Evolutionary conservation across 108 stramenopile genomes (phyloP), one percentile per base, ranked within the genome.

Genomic region (Nannochloropsis salina): DNA sequence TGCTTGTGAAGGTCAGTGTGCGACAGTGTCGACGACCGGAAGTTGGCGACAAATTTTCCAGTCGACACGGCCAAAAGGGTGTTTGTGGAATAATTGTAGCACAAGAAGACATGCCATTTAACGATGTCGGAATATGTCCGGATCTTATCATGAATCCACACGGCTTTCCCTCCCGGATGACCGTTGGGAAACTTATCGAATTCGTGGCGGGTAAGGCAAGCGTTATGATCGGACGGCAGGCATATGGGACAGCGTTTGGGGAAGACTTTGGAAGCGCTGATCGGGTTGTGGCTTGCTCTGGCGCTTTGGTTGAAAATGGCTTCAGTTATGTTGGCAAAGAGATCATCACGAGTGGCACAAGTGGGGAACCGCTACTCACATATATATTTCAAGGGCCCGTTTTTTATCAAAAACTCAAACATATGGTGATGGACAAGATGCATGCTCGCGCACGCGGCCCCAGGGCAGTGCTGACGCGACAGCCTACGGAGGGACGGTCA

Each of bases 91-190:
- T 98, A 42, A 99, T 98, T 44, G 88, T 89, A 41, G 45, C 86
- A 9, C 97, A 99, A 87, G 96, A 93, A 44, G 98, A 99, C 91
- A 91, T 99, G 93, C 99, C 99, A 3, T 99, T 99, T 88, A 96
- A 95, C 84, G 98, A 99, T 83, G 83, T 90, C 61, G 99, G 99
- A 3, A 92, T 97, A 40, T 93, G 94, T 41, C 99, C 99, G 3
- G 99, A 99, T 90, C 90, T 99, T 44, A 98, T 99, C 90, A 98
- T 99, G 97, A 99, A 99, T 86, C 99, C 99, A 42, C 99, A 99
- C 92, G 99, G 97, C 42, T 98, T 99, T 85, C 99, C 99, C 21
- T 94, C 94, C 42, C 95, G 99, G 45, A 99, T 99, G 99, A 99
- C 99, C 18, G 97, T 99, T 20, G 99, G 97, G 5, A 98, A 99